Percentiles rank a stretch among this genome's conserved stretches.
Evolutionary conservation across 2,329 filamentous ascomycete genomes (phyloP).

Genomic region (Pleomassaria siparia): DNA sequence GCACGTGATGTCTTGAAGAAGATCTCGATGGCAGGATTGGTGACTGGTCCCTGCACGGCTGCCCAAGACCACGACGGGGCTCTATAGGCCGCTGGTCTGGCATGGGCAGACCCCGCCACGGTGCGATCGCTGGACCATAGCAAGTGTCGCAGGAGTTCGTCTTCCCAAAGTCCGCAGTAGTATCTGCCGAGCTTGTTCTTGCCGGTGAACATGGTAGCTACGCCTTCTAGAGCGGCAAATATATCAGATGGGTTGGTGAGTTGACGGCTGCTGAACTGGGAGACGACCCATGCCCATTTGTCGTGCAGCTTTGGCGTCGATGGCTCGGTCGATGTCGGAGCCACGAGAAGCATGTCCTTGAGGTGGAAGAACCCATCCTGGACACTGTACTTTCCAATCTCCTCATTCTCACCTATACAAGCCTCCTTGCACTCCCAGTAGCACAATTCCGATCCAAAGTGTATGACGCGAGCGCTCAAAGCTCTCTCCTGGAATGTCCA

Average conservation of each 20-base stretch:
- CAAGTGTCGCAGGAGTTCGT: conserved; percentile 4
- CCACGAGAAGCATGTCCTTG: conserved; percentile 4
- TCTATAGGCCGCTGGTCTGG: neutral
- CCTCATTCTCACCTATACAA: conserved; percentile 2
- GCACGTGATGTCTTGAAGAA: neutral
- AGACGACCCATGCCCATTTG: conserved; percentile 7
- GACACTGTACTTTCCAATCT: conserved; percentile 1
- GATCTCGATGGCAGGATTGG: conserved; percentile 2
- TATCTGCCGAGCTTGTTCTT: conserved; percentile 5
- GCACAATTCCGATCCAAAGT: conserved; percentile 3
- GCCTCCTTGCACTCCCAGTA: conserved; percentile 9
- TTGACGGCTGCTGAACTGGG: conserved; percentile 3
- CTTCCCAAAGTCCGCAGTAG: conserved; percentile 6
- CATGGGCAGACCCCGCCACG: neutral
- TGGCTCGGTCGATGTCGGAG: neutral
- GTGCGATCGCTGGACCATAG: conserved; percentile 5
- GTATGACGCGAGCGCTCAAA: conserved; percentile 4
- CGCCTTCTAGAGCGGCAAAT: conserved; percentile 5
- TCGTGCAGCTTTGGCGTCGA: conserved; percentile 1
- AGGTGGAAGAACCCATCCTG: conserved; percentile 4
- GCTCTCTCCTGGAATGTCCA: conserved; percentile 11
- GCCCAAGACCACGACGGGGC: conserved; percentile 11
- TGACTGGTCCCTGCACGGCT: conserved; percentile 2
- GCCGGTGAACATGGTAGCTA: conserved; percentile 1
- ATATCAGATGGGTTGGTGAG: conserved; percentile 4